A percentile compares a stretch with the other conserved stretches of the same genome.
Evolutionary conservation across 225 moss, liverwort and hornwort genomes (phyloP).

Genomic region (Antitrichia curtipendula): DNA sequence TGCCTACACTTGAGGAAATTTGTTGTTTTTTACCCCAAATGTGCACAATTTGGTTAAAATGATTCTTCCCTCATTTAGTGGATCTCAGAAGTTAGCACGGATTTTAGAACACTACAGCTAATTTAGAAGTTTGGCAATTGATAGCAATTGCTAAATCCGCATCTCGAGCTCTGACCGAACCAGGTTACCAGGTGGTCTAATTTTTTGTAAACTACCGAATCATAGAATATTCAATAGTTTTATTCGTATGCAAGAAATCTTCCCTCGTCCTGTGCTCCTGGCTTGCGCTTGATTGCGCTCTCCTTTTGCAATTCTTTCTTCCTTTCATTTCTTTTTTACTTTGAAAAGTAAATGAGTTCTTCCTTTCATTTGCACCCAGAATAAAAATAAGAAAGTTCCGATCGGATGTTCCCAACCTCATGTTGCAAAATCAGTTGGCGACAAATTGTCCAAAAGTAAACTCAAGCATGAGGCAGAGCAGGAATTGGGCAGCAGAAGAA

Average conservation of each 20-base stretch:
- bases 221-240: background rate
- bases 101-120: background rate
- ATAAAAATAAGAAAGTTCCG: background rate
- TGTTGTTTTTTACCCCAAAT: background rate
- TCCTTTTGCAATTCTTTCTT: background rate
- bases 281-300: background rate
- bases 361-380: background rate
- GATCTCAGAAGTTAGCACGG: background rate
- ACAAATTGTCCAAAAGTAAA: background rate
- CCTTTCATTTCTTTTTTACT: too few relatives aligned
- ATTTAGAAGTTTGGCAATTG: background rate
- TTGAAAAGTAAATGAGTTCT: background rate
- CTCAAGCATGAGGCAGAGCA: background rate
- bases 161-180: background rate
- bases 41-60: background rate
- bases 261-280: background rate
- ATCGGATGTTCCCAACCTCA: background rate
- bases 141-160: background rate
- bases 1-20: background rate
- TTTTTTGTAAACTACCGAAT: background rate
- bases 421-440: background rate
- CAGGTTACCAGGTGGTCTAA: background rate
- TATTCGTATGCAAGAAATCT: background rate
- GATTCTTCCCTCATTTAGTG: background rate
- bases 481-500: background rate